phyloP scores from a whole-genome alignment of 352 stramenopile genomes.

The Peronosclerospora sorghi region DNA sequence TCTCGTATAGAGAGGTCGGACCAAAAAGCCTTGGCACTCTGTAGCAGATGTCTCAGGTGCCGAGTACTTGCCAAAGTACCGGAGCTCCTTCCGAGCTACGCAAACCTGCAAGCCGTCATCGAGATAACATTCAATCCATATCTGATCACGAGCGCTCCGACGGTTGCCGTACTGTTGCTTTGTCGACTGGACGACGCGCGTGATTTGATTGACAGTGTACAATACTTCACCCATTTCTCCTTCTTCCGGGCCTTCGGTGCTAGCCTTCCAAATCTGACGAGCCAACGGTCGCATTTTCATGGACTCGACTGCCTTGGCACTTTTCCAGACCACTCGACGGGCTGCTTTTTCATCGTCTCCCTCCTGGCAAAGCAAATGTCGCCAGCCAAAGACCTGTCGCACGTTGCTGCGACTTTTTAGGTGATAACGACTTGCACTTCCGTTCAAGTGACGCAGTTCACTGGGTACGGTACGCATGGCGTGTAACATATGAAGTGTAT shows the following conservation, averaged over 20 bases:
- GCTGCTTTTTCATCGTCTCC: slow-evolving; percentile 12
- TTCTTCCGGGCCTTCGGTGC: slow-evolving; percentile 6
- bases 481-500: slow-evolving; percentile 27
- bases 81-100: slow-evolving; percentile 32
- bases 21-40: slow-evolving; percentile 29
- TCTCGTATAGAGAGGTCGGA: slow-evolving; percentile 24
- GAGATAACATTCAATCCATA: slow-evolving; percentile 39
- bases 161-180: slow-evolving; percentile 10
- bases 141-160: slow-evolving; percentile 12
- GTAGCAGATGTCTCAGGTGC: slow-evolving; percentile 14
- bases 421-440: slow-evolving; percentile 9
- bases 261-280: slow-evolving; percentile 25
- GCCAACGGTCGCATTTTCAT: slow-evolving; percentile 24
- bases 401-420: slow-evolving; percentile 10
- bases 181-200: slow-evolving; percentile 22
- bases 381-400: slow-evolving; percentile 27
- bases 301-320: slow-evolving; percentile 26
- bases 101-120: slow-evolving; percentile 29
- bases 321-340: slow-evolving; percentile 31
- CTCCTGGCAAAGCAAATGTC: slow-evolving; percentile 27
- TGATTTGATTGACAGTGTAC: slow-evolving; percentile 20
- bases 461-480: slow-evolving; percentile 24
- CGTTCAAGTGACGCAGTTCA: slow-evolving; percentile 29
- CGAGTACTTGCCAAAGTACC: slow-evolving; percentile 23
- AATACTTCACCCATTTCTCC: slow-evolving; percentile 13